Evolutionary conservation across 1,284 basidiomycete species (phyloP).

Genomic region (Rhodotorula sp.): DNA sequence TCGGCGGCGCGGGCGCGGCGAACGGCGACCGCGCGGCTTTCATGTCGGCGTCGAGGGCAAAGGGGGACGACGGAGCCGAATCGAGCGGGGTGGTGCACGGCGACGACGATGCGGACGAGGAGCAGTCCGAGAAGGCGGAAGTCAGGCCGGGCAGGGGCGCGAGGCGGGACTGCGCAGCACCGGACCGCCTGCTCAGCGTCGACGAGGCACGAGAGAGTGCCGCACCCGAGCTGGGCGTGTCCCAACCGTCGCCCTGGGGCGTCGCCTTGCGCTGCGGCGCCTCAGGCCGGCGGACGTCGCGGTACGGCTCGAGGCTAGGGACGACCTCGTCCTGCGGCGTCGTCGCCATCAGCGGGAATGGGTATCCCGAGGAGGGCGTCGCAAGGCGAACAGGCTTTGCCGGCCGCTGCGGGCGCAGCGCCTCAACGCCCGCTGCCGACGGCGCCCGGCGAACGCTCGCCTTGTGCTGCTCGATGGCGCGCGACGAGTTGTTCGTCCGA

Average conservation of each 20-base stretch:
- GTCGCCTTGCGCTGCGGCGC: background rate
- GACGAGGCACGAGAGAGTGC: background rate
- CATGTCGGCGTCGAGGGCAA: background rate
- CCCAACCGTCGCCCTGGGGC: constrained; percentile 6
- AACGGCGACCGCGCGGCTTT: background rate
- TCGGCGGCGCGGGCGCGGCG: background rate
- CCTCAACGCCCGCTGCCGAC: background rate
- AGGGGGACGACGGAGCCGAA: background rate
- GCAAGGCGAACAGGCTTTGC: constrained; percentile 17
- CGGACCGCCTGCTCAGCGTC: background rate
- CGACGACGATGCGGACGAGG: constrained; percentile 8
- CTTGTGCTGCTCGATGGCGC: background rate
- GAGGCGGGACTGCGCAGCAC: too few relatives aligned
- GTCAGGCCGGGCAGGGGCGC: background rate
- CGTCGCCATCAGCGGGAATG: constrained; percentile 20
- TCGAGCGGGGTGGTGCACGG: constrained; percentile 15
- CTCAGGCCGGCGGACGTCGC: background rate
- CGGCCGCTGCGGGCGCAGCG: background rate
- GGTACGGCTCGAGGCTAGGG: background rate
- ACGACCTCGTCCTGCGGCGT: background rate
- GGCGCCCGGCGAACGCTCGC: background rate
- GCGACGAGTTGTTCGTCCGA: background rate
- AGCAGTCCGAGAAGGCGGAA: constrained; percentile 17
- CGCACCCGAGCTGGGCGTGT: constrained; percentile 1
- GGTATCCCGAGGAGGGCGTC: constrained; percentile 23